Evolutionary conservation across 306 rosid genomes (phyloP).

Genomic region (Abrus pulchellus): DNA sequence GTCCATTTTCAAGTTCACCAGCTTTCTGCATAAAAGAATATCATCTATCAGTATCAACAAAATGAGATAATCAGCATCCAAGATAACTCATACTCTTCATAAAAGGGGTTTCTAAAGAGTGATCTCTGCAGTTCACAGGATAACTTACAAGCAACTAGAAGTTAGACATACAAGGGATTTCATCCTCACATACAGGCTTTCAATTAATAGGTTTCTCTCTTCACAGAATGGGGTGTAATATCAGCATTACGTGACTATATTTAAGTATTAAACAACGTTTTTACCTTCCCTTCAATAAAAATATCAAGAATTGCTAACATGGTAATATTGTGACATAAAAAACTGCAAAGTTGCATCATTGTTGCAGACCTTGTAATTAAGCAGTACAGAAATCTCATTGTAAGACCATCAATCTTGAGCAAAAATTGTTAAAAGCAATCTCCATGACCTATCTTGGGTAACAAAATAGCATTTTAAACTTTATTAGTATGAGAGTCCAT

Average conservation of each 20-base stretch:
- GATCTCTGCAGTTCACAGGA: constrained; percentile 32
- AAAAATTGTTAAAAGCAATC: constrained; percentile 10
- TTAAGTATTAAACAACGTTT: constrained; percentile 27
- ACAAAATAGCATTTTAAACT: constrained; percentile 39
- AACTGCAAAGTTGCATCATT: constrained; percentile 9
- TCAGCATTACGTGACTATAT: neutral
- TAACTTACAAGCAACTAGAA: constrained; percentile 31
- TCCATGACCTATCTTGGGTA: neutral
- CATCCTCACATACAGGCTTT: constrained; percentile 38
- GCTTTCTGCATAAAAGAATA: constrained; percentile 67
- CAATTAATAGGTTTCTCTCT: constrained; percentile 17
- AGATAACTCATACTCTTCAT: constrained; percentile 23
- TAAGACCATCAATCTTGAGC: constrained; percentile 24
- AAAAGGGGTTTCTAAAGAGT: constrained; percentile 42
- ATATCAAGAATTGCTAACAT: neutral
- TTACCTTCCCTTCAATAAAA: constrained; percentile 23
- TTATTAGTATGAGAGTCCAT: neutral
- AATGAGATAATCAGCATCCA: constrained; percentile 24
- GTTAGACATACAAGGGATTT: constrained; percentile 8
- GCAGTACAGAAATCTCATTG: constrained; percentile 11
- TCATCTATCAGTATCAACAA: constrained; percentile 41
- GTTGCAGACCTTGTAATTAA: neutral
- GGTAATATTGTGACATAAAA: constrained; percentile 26
- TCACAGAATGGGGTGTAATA: constrained; percentile 21
- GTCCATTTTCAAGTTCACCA: constrained; percentile 51